Conservation (phyloP, 495 filamentous ascomycete species). For the Trichodelitschia bisporula region DNA sequence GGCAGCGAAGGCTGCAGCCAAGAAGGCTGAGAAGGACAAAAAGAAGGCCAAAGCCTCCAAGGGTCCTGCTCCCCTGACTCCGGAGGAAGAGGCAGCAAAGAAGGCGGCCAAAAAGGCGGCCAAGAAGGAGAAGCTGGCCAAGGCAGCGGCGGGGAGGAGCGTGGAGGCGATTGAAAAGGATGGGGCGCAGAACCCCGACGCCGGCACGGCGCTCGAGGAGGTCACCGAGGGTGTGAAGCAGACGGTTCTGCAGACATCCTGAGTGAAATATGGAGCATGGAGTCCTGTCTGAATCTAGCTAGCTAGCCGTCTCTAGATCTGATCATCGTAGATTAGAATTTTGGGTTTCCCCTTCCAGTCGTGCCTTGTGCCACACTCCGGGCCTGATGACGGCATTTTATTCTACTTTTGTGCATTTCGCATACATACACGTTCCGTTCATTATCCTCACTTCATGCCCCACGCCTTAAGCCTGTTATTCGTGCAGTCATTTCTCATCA, state of each 20-base stretch:
- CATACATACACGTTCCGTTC: background rate
- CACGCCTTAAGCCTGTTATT: too few species aligned
- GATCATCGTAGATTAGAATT: too few species aligned
- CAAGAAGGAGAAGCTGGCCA: slow-evolving; percentile 16
- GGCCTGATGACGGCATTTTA: too few species aligned
- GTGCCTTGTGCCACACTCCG: too few species aligned
- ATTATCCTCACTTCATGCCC: too few species aligned
- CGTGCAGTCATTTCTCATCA: slow-evolving; percentile 1
- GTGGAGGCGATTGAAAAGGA: slow-evolving; percentile 15
- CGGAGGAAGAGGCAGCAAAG: slow-evolving; percentile 12
- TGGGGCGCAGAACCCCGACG: slow-evolving; percentile 7
- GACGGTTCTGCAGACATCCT: slow-evolving; percentile 15
- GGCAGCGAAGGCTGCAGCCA: slow-evolving; percentile 21
- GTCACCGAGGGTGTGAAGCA: slow-evolving; percentile 19
- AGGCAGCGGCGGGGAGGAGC: slow-evolving; percentile 16
- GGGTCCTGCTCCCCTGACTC: slow-evolving; percentile 17
- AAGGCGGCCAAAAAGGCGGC: too few species aligned
- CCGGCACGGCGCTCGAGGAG: slow-evolving; percentile 14
- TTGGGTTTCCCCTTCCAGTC: too few species aligned
- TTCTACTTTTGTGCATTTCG: background rate
- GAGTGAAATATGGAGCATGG: too few species aligned
- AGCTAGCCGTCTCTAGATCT: too few species aligned
- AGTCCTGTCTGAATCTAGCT: too few species aligned
- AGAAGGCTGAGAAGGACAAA: slow-evolving; percentile 34
- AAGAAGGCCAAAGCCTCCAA: slow-evolving; percentile 31